Evolutionary conservation across 2,329 filamentous ascomycete genomes (phyloP).

Genomic region (Blastomyces gilchristii): DNA sequence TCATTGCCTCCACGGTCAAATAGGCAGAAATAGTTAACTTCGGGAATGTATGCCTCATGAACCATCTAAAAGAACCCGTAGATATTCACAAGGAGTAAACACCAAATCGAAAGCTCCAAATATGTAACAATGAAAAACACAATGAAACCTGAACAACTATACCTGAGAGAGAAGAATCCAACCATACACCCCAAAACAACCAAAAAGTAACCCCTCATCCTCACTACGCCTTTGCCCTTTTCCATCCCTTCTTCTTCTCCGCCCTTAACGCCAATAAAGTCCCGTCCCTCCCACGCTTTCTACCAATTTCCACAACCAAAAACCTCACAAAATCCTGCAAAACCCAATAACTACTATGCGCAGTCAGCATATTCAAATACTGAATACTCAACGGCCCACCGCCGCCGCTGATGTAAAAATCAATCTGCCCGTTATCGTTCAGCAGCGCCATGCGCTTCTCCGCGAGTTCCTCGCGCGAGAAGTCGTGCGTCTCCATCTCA

Average conservation of each 20-base stretch:
- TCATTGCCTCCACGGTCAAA: not conserved
- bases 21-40: not conserved
- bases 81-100: too few relatives aligned
- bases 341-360: constrained; percentile 90
- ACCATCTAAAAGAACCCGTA: not conserved
- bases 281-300: constrained; percentile 56
- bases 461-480: constrained; percentile 80
- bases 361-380: constrained; percentile 93
- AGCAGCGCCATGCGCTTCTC: constrained; percentile 79
- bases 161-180: not conserved
- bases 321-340: constrained; percentile 81
- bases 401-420: constrained; percentile 75
- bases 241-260: constrained; percentile 42
- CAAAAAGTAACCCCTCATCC: not conserved
- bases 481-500: constrained; percentile 94
- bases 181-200: not conserved
- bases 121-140: not conserved
- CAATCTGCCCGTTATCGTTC: constrained; percentile 94
- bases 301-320: constrained; percentile 76
- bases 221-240: constrained; percentile 26
- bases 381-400: constrained; percentile 86
- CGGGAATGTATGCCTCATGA: not conserved
- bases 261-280: constrained; percentile 46
- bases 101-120: not conserved
- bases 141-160: not conserved